phyloP scores from a whole-genome alignment of 2,329 filamentous ascomycete genomes.

The Leptographium radiaticola region DNA sequence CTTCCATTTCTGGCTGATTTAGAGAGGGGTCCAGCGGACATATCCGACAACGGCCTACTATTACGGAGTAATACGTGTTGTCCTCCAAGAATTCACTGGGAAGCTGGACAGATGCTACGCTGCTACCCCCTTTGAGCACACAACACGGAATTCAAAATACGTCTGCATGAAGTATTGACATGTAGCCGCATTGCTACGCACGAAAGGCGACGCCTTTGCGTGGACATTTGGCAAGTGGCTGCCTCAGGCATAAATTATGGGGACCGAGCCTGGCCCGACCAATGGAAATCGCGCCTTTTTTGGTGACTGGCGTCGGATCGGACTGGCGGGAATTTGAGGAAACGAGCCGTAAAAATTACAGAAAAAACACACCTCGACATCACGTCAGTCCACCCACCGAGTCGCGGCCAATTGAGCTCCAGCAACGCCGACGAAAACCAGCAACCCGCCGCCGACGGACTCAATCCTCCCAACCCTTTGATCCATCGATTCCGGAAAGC shows the following conservation, averaged over 20 bases:
- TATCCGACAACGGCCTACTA: neutral
- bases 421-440: neutral
- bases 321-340: conserved; percentile 14
- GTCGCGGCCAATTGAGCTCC: conserved; percentile 2
- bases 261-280: conserved; percentile 4
- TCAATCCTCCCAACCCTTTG: neutral
- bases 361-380: neutral
- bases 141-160: too few relatives aligned
- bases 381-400: neutral
- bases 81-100: too few relatives aligned
- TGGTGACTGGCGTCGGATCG: conserved; percentile 7
- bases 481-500: neutral
- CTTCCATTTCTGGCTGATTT: neutral
- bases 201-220: too few relatives aligned
- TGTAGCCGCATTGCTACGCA: too few relatives aligned
- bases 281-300: conserved; percentile 11
- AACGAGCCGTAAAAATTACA: conserved; percentile 2
- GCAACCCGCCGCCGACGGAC: neutral
- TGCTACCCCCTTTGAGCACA: too few relatives aligned
- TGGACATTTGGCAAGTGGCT: neutral
- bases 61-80: too few relatives aligned
- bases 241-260: conserved; percentile 6
- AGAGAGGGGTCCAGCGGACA: neutral
- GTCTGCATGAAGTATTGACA: too few relatives aligned
- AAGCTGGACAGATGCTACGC: too few relatives aligned